phyloP scores from a whole-genome alignment of 202 grass and related monocot species.

The Saccharum hybrid region DNA sequence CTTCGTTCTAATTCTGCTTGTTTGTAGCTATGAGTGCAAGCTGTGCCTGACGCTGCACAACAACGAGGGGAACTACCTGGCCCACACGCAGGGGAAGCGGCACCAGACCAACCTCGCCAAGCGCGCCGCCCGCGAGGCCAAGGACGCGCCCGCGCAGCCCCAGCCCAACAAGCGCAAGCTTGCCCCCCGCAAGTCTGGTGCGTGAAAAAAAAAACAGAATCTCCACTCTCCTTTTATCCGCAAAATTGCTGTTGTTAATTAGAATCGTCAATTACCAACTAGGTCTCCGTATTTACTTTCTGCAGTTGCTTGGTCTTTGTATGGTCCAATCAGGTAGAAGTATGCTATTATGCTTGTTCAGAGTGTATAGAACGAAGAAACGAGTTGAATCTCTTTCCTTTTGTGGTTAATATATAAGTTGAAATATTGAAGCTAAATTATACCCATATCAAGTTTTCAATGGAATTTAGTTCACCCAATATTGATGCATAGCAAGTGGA shows the following conservation, averaged over 20 bases:
- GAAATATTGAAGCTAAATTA: not conserved
- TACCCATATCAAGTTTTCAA: not conserved
- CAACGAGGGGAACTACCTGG: conserved; percentile 98
- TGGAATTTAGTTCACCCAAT: not conserved
- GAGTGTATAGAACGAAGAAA: not conserved
- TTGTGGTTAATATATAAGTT: not conserved
- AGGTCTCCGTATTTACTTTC: not conserved
- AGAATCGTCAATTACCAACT: not conserved
- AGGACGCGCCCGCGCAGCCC: conserved; percentile 88
- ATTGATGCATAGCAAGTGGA: not conserved
- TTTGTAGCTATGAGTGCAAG: conserved; percentile 90
- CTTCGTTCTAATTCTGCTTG: conserved; percentile 17
- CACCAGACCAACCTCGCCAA: conserved; percentile 99
- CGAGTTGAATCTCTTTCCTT: not conserved
- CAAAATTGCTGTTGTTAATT: not conserved
- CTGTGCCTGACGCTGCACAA: conserved; percentile 94
- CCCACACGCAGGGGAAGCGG: conserved; percentile 94
- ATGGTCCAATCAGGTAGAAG: not conserved
- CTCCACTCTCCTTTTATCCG: not conserved
- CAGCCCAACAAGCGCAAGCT: conserved; percentile 96
- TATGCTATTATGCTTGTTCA: not conserved
- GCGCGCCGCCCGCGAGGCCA: conserved; percentile 85
- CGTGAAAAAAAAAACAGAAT: not conserved
- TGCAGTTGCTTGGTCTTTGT: not conserved
- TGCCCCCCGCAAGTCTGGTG: conserved; percentile 79